Evolutionary conservation across 176 grass and related monocot genomes (phyloP).

Genomic region (Juncus inflexus): DNA sequence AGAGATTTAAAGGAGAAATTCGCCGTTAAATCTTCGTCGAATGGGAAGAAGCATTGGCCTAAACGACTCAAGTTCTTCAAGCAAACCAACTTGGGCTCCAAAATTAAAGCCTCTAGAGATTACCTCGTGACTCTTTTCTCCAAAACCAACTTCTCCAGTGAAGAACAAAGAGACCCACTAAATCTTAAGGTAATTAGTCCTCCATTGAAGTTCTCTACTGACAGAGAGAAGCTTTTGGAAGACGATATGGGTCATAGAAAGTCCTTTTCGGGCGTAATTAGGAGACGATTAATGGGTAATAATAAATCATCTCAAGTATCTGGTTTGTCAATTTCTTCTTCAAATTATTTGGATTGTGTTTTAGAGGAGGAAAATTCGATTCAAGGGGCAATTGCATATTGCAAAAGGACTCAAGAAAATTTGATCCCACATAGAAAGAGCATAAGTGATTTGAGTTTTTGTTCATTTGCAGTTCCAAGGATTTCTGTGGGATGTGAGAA

Average conservation of each 20-base stretch:
- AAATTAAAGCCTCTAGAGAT: conserved; percentile 64
- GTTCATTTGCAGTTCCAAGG: conserved; percentile 45
- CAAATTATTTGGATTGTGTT: conserved; percentile 23
- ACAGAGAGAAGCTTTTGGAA: conserved; percentile 36
- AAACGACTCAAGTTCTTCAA: conserved; percentile 62
- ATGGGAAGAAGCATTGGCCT: conserved; percentile 59
- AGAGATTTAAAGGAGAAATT: conserved; percentile 7
- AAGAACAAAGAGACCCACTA: conserved; percentile 5
- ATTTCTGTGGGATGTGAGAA: conserved; percentile 34
- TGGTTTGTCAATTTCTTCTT: conserved; percentile 40
- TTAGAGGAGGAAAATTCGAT: conserved; percentile 67
- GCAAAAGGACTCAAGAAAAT: conserved; percentile 67
- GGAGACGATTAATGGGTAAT: conserved; percentile 43
- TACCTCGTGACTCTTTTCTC: conserved; percentile 72
- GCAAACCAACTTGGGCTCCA: conserved; percentile 27
- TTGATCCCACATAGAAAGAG: conserved; percentile 37
- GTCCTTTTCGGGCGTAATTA: conserved; percentile 84
- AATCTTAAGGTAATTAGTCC: conserved; percentile 12
- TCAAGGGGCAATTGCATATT: conserved; percentile 91
- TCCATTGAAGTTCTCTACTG: conserved; percentile 23
- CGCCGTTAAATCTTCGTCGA: conserved; percentile 7
- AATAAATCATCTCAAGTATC: conserved; percentile 34
- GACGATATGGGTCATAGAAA: conserved; percentile 53
- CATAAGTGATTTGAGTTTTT: conserved; percentile 53
- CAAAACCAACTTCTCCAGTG: conserved; percentile 16